phyloP scores from a whole-genome alignment of 306 rosid genomes.

The Vigna hirtella region DNA sequence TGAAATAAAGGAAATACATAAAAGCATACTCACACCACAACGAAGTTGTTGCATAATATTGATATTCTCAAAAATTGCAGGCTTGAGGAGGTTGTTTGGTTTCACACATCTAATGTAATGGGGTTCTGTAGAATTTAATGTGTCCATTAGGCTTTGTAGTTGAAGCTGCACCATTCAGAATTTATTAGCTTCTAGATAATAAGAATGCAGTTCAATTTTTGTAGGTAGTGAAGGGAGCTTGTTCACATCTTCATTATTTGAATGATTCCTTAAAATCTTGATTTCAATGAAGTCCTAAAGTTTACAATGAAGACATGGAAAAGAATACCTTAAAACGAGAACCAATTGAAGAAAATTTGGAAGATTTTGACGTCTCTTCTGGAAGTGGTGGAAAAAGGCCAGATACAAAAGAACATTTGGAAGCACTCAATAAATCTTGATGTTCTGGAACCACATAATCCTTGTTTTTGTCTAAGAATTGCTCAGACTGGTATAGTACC shows the following conservation, averaged over 20 bases:
- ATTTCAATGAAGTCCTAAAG: conserved; percentile 5
- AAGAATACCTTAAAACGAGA: conserved; percentile 91
- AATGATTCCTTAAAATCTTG: not conserved
- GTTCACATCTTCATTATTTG: conserved; percentile 26
- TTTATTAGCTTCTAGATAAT: conserved; percentile 53
- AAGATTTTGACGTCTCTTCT: conserved; percentile 92
- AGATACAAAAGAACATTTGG: conserved; percentile 92
- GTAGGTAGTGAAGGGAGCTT: conserved; percentile 39
- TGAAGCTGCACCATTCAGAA: conserved; percentile 80
- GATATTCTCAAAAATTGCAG: conserved; percentile 90
- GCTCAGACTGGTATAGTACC: conserved; percentile 94
- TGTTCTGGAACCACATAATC: conserved; percentile 97
- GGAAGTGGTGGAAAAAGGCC: conserved; percentile 97
- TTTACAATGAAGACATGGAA: conserved; percentile 28
- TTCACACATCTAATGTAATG: conserved; percentile 98
- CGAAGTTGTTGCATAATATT: conserved; percentile 99
- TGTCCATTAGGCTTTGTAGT: conserved; percentile 89
- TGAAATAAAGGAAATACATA: conserved; percentile 43
- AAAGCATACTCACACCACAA: conserved; percentile 89
- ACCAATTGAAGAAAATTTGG: conserved; percentile 96
- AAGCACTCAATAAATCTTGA: conserved; percentile 89
- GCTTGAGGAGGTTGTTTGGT: conserved; percentile 96
- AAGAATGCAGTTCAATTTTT: conserved; percentile 42
- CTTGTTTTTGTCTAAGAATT: conserved; percentile 96
- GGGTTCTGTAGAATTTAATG: conserved; percentile 93